Evolutionary conservation across 2,329 filamentous ascomycete species (phyloP).

Genomic region (Trichoderma atrobrunneum): DNA sequence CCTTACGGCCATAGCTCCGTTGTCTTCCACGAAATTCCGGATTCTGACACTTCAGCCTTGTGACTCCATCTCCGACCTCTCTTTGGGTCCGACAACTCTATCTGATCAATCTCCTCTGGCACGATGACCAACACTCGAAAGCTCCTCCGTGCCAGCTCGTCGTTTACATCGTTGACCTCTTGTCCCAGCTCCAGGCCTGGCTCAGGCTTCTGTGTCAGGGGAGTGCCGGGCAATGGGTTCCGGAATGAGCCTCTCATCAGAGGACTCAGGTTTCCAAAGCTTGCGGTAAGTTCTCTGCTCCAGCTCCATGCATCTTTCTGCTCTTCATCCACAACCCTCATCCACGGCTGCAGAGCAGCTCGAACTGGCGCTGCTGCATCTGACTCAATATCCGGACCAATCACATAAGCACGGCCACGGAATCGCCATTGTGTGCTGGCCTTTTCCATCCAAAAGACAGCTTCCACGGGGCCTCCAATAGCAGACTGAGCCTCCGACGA

Average conservation of each 20-base stretch:
- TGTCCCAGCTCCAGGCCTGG: conserved; percentile 51
- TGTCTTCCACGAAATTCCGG: conserved; percentile 59
- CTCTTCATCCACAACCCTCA: conserved; percentile 45
- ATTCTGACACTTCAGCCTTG: conserved; percentile 48
- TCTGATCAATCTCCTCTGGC: conserved; percentile 71
- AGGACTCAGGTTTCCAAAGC: conserved; percentile 87
- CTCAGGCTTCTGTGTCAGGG: conserved; percentile 50
- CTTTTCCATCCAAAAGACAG: conserved; percentile 74
- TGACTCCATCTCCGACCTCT: conserved; percentile 66
- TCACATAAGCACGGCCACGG: conserved; percentile 70
- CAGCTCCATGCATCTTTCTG: conserved; percentile 63
- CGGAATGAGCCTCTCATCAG: conserved; percentile 74
- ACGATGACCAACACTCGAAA: conserved; percentile 82
- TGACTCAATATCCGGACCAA: conserved; percentile 65
- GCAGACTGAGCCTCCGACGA: conserved; percentile 44
- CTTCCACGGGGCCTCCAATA: conserved; percentile 72
- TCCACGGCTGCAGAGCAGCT: conserved; percentile 58
- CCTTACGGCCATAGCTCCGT: conserved; percentile 66
- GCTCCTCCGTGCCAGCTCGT: conserved; percentile 67
- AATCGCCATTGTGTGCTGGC: conserved; percentile 80
- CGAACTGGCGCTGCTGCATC: conserved; percentile 48
- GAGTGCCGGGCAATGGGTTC: conserved; percentile 66
- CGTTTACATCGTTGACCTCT: conserved; percentile 67
- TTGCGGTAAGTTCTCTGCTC: conserved; percentile 73
- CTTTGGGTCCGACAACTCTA: conserved; percentile 67